These are phyloP conservation scores for Chytridium lagenaria DNA, from an alignment of 371 early-diverging fungal genomes.

Conservation along the genomic window DNA sequence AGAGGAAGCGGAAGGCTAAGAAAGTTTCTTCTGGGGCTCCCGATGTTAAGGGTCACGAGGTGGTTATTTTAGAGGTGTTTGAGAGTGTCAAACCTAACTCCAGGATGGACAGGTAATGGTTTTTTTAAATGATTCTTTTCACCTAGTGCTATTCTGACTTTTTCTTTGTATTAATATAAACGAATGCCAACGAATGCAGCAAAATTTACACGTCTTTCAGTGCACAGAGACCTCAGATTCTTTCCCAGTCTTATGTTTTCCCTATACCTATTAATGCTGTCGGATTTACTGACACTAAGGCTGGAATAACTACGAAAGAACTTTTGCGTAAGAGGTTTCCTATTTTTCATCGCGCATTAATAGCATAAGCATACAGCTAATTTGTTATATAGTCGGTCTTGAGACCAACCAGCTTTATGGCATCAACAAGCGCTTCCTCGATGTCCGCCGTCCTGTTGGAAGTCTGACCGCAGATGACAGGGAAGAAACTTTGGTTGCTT, in stretches of 20 bases:
- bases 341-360: slow-evolving; percentile 13
- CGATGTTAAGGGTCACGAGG: slow-evolving; percentile 49
- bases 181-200: slow-evolving; percentile 46
- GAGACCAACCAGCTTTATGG: slow-evolving; percentile 73
- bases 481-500: slow-evolving; percentile 85
- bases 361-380: neutral
- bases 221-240: slow-evolving; percentile 71
- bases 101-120: slow-evolving; percentile 68
- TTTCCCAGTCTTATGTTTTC: slow-evolving; percentile 76
- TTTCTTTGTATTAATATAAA: too few relatives aligned
- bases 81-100: slow-evolving; percentile 80
- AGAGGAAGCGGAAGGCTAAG: slow-evolving; percentile 34
- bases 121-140: slow-evolving; percentile 8
- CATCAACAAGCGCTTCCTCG: slow-evolving; percentile 79
- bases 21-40: slow-evolving; percentile 26
- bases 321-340: slow-evolving; percentile 64
- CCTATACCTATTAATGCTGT: slow-evolving; percentile 60
- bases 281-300: slow-evolving; percentile 83
- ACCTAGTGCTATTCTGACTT: neutral
- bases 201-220: slow-evolving; percentile 75
- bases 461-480: slow-evolving; percentile 64
- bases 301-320: slow-evolving; percentile 86
- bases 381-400: slow-evolving; percentile 63
- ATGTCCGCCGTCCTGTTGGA: slow-evolving; percentile 80
- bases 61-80: slow-evolving; percentile 82